Conservation (phyloP, 2,329 filamentous ascomycete species). For the Myriosclerotinia duriaeana region DNA sequence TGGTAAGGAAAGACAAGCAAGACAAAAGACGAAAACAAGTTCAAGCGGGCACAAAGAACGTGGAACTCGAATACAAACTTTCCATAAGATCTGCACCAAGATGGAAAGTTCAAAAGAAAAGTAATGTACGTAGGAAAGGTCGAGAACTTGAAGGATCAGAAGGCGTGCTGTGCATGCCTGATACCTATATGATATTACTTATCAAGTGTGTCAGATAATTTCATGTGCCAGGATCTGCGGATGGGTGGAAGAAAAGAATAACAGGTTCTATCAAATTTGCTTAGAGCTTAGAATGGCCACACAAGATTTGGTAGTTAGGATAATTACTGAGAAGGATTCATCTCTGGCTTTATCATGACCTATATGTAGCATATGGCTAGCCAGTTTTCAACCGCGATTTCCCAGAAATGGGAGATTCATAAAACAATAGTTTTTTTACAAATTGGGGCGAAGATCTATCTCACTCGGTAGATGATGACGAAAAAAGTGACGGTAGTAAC, state of each 20-base stretch:
- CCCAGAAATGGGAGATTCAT: neutral
- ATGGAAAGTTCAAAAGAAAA: neutral
- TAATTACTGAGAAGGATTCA: constrained; percentile 21
- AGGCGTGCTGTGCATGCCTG: constrained; percentile 13
- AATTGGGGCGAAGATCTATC: constrained; percentile 16
- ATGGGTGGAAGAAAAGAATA: constrained; percentile 13
- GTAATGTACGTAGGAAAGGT: constrained; percentile 20
- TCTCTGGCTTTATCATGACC: constrained; percentile 18
- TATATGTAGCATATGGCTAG: constrained; percentile 21
- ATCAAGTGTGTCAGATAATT: constrained; percentile 18
- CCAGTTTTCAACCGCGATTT: constrained; percentile 5
- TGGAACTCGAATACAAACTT: constrained; percentile 19
- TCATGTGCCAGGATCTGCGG: constrained; percentile 22
- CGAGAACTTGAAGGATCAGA: constrained; percentile 22
- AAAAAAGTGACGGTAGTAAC: constrained; percentile 2
- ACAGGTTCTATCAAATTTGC: constrained; percentile 16
- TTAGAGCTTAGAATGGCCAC: constrained; percentile 22
- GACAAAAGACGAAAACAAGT: constrained; percentile 13
- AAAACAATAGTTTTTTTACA: constrained; percentile 2
- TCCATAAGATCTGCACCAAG: constrained; percentile 15
- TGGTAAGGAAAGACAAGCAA: constrained; percentile 9
- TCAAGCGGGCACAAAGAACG: constrained; percentile 13
- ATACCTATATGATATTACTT: constrained; percentile 11
- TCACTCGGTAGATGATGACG: constrained; percentile 11
- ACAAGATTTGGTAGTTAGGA: constrained; percentile 17